Evolutionary conservation across 176 grass and related monocot species (phyloP).

Genomic region (Coix lacrymajobi): DNA sequence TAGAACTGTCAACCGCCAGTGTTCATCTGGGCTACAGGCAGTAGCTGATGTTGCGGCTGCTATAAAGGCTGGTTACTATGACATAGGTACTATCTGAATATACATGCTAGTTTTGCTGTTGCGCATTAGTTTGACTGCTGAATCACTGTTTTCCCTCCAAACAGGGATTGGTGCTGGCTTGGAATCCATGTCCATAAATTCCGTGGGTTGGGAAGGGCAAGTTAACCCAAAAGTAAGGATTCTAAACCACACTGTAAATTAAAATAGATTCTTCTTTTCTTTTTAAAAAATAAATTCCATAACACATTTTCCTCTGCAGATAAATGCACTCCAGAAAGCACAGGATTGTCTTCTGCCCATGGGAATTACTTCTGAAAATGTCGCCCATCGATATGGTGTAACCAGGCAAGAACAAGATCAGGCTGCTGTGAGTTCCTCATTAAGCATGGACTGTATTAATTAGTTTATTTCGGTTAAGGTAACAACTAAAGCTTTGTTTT

Average conservation of each 20-base stretch:
- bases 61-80: slow-evolving; percentile 95
- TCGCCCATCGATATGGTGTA: slow-evolving; percentile 74
- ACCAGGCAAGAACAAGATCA: slow-evolving; percentile 89
- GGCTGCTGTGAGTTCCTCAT: slow-evolving; percentile 74
- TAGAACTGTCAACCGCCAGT: slow-evolving; percentile 94
- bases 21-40: slow-evolving; percentile 91
- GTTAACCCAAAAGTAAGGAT: slow-evolving; percentile 84
- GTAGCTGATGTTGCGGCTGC: slow-evolving; percentile 82
- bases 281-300: neutral
- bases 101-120: neutral
- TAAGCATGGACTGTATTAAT: neutral
- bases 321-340: slow-evolving; percentile 69
- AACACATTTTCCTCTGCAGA: slow-evolving; percentile 40
- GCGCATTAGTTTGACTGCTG: neutral
- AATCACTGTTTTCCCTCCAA: slow-evolving; percentile 6
- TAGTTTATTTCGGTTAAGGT: neutral
- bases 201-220: slow-evolving; percentile 75
- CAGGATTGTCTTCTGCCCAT: slow-evolving; percentile 97
- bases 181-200: slow-evolving; percentile 78
- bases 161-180: slow-evolving; percentile 89
- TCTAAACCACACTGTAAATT: neutral
- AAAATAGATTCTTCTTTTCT: neutral
- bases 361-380: slow-evolving; percentile 99
- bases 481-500: neutral
- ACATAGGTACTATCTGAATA: slow-evolving; percentile 54